These are phyloP conservation scores for Pontederia crassipes DNA, from an alignment of 176 grass and related monocot genomes.

Conservation along the genomic window DNA sequence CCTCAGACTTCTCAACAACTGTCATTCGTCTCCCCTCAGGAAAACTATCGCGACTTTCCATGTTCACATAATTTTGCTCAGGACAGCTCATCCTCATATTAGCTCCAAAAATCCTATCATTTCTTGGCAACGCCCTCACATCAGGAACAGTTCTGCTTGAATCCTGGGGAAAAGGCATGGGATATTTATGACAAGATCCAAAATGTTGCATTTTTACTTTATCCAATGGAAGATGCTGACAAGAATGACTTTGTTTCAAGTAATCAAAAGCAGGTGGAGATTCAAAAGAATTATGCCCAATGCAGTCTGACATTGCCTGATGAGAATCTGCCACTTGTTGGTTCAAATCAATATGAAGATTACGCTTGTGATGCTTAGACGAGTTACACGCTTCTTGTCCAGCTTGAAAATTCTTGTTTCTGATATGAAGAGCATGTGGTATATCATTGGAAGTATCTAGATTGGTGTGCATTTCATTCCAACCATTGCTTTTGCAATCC, in stretches of 20 bases:
- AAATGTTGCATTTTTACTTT: slow-evolving; percentile 21
- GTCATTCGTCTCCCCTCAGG: not conserved
- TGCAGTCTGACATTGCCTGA: slow-evolving; percentile 21
- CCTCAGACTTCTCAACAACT: not conserved
- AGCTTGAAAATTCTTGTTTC: slow-evolving; percentile 6
- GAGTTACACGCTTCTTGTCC: slow-evolving; percentile 10
- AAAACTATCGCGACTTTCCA: not conserved
- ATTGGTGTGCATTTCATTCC: slow-evolving; percentile 11
- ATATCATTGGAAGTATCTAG: slow-evolving; percentile 15
- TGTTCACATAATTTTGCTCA: slow-evolving; percentile 4
- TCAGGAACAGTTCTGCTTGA: slow-evolving; percentile 23
- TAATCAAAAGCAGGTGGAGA: not conserved
- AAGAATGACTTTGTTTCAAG: not conserved
- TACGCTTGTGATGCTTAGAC: not conserved
- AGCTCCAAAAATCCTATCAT: slow-evolving; percentile 22
- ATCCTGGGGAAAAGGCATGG: slow-evolving; percentile 5
- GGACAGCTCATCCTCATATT: slow-evolving; percentile 11
- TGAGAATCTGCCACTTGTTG: slow-evolving; percentile 18
- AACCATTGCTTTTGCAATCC: slow-evolving; percentile 18
- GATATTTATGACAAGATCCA: slow-evolving; percentile 3
- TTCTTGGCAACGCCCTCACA: slow-evolving; percentile 7
- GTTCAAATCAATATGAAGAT: slow-evolving; percentile 5
- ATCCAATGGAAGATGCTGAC: slow-evolving; percentile 13
- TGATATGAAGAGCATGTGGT: slow-evolving; percentile 21
- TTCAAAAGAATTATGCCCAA: slow-evolving; percentile 21